Conservation (phyloP, 208 protist genomes). For the Strigomonas culicis region DNA sequence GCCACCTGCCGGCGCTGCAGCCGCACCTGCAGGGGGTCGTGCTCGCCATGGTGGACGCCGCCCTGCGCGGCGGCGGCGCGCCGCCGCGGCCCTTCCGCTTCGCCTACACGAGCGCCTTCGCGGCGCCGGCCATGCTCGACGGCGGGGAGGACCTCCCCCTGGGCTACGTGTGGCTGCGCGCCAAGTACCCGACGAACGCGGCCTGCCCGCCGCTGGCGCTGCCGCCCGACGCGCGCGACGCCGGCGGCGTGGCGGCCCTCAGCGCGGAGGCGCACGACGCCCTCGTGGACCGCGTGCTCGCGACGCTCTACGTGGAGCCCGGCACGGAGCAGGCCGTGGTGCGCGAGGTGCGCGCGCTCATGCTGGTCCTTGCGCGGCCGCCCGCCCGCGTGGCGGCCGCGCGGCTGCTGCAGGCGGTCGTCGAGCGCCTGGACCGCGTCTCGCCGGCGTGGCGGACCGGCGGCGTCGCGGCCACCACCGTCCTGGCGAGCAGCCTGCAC, state of each 20-base stretch:
- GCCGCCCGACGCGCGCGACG: background rate
- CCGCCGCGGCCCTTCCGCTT: conserved; percentile 33
- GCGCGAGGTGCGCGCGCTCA: conserved; percentile 41
- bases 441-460: background rate
- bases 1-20: conserved; percentile 18
- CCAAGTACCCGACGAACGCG: conserved; percentile 25
- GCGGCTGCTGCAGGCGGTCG: background rate
- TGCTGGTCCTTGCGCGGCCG: conserved; percentile 22
- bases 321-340: conserved; percentile 54
- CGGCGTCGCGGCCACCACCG: background rate
- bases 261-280: background rate
- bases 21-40: conserved; percentile 78
- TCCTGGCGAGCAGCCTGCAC: background rate
- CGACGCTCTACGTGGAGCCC: conserved; percentile 36
- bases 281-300: conserved; percentile 11
- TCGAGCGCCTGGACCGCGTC: background rate
- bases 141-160: conserved; percentile 63
- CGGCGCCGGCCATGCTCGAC: conserved; percentile 66
- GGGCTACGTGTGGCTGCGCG: conserved; percentile 67
- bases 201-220: background rate
- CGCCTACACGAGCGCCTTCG: conserved; percentile 48
- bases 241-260: background rate
- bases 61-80: conserved; percentile 25
- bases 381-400: background rate
- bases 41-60: conserved; percentile 32